Evolutionary conservation across 768 basidiomycete species (phyloP).

Genomic region (Mycena polygramma): DNA sequence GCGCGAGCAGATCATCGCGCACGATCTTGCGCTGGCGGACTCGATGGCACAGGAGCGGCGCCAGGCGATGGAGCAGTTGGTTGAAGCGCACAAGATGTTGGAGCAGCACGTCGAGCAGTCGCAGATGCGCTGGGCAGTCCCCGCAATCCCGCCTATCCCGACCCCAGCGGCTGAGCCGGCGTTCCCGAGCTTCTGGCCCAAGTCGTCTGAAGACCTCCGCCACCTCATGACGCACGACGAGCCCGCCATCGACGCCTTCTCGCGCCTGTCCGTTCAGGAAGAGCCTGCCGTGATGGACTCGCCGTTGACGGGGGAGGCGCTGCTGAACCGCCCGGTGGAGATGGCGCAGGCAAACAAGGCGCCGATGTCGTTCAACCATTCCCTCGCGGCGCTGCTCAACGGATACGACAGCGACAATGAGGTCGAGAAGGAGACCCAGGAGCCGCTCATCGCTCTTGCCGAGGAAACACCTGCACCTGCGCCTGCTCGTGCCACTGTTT

Average conservation of each 20-base stretch:
- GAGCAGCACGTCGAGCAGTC: conserved; percentile 28
- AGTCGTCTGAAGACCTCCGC: conserved; percentile 52
- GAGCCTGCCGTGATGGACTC: conserved; percentile 42
- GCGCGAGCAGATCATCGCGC: background rate
- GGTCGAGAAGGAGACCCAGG: conserved; percentile 15
- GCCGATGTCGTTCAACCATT: conserved; percentile 38
- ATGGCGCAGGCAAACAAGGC: conserved; percentile 29
- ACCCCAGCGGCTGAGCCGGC: conserved; percentile 34
- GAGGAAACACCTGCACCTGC: conserved; percentile 13
- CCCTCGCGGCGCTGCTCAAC: conserved; percentile 49
- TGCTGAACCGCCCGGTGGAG: conserved; percentile 42
- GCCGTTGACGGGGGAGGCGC: conserved; percentile 47
- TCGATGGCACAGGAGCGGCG: conserved; percentile 23
- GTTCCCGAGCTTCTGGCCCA: conserved; percentile 49
- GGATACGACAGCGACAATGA: conserved; percentile 42
- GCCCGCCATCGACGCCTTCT: conserved; percentile 28
- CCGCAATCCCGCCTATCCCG: conserved; percentile 16
- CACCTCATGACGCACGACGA: conserved; percentile 44
- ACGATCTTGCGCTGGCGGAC: conserved; percentile 11
- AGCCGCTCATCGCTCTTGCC: conserved; percentile 11
- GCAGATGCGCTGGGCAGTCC: conserved; percentile 25
- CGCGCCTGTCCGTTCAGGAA: conserved; percentile 31
- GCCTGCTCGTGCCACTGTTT: background rate
- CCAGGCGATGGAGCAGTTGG: conserved; percentile 29
- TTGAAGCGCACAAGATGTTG: conserved; percentile 22